Conservation (phyloP, 164 flowering plant genomes). For the Chloranthus sessilifolius region DNA sequence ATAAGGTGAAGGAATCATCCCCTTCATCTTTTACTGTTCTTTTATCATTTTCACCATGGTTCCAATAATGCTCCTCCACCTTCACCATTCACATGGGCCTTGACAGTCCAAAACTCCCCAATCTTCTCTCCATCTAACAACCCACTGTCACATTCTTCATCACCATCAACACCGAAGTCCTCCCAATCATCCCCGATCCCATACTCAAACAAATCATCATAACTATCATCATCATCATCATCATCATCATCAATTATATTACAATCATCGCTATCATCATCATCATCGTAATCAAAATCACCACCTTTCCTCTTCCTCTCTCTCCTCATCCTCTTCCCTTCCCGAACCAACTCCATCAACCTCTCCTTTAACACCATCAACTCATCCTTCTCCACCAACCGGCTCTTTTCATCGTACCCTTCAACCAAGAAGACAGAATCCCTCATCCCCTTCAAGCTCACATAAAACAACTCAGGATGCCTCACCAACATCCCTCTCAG, state of each 20-base stretch:
- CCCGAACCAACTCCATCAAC: constrained; percentile 52
- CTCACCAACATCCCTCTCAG: constrained; percentile 76
- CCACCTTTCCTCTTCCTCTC: constrained; percentile 33
- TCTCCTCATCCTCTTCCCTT: constrained; percentile 68
- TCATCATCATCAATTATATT: constrained; percentile 18
- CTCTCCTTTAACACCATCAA: constrained; percentile 34
- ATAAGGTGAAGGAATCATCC: too few species aligned
- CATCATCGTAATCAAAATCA: constrained; percentile 11
- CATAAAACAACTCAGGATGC: constrained; percentile 94
- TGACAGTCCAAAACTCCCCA: constrained; percentile 46
- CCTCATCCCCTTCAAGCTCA: constrained; percentile 78
- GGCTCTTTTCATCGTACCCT: constrained; percentile 67
- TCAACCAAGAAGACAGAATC: constrained; percentile 88
- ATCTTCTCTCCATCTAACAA: constrained; percentile 4
- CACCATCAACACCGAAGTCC: constrained; percentile 26
- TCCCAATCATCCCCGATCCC: constrained; percentile 38
- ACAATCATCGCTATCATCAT: constrained; percentile 7
- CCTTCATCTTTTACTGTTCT: too few species aligned
- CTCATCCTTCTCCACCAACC: constrained; percentile 56
- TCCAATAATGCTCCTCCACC: constrained; percentile 12
- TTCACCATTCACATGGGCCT: constrained; percentile 8
- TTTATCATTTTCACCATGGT: constrained; percentile 47
- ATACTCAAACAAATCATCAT: constrained; percentile 42
- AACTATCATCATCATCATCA: constrained; percentile 38
- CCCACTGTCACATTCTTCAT: constrained; percentile 19